Evolutionary conservation across 768 basidiomycete genomes (phyloP).

Genomic region (Suillus luteus): DNA sequence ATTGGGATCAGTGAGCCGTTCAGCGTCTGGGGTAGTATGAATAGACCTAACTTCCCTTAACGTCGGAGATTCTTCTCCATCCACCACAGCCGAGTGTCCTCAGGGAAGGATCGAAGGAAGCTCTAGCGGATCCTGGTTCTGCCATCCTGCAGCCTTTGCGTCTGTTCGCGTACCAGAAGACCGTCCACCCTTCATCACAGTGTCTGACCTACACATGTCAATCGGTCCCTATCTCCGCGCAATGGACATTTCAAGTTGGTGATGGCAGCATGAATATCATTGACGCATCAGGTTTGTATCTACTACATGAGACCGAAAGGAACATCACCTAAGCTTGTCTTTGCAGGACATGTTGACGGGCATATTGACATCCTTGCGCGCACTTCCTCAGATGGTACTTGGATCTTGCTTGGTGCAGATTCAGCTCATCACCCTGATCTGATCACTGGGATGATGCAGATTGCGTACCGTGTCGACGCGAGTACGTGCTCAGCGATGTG

Average conservation of each 20-base stretch:
- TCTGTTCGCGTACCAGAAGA: slow-evolving; percentile 36
- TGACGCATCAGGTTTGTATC: slow-evolving; percentile 41
- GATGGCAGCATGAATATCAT: slow-evolving; percentile 60
- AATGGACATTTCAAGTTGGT: slow-evolving; percentile 45
- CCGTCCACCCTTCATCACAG: slow-evolving; percentile 37
- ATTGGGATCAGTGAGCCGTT: slow-evolving; percentile 49
- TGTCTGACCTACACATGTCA: slow-evolving; percentile 33
- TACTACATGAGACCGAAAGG: too few relatives aligned
- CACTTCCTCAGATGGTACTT: slow-evolving; percentile 50
- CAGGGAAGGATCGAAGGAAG: slow-evolving; percentile 36
- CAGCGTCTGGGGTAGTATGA: slow-evolving; percentile 42
- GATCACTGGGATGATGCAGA: slow-evolving; percentile 41
- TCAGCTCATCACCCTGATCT: slow-evolving; percentile 53
- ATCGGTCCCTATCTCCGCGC: slow-evolving; percentile 51
- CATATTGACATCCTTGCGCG: slow-evolving; percentile 54
- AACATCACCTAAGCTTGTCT: background rate
- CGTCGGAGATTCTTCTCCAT: slow-evolving; percentile 45
- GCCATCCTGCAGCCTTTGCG: slow-evolving; percentile 35
- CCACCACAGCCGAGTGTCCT: slow-evolving; percentile 45
- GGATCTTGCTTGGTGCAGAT: slow-evolving; percentile 57
- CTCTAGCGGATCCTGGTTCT: slow-evolving; percentile 36
- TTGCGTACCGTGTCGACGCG: slow-evolving; percentile 29
- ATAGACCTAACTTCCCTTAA: slow-evolving; percentile 43
- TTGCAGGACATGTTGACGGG: slow-evolving; percentile 46
- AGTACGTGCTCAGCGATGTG: slow-evolving; percentile 34